Evolutionary conservation across 169 alveolate species (phyloP).

Genomic region (Plasmodium fragile): DNA sequence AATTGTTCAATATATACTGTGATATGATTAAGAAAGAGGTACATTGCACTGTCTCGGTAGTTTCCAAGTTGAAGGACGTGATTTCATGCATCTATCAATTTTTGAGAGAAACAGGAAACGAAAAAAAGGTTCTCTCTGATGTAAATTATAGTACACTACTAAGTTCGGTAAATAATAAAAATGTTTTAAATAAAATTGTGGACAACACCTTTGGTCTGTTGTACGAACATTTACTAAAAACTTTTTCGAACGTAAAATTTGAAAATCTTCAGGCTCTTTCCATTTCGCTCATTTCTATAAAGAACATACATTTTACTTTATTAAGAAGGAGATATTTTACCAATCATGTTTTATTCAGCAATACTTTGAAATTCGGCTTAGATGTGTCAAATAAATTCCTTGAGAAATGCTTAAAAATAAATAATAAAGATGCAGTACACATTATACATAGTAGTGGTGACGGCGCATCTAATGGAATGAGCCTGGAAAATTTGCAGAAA

Average conservation of each 20-base stretch:
- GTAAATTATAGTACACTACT: conserved; percentile 45
- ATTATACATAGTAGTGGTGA: conserved; percentile 5
- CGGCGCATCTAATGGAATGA: not conserved
- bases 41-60: conserved; percentile 14
- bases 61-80: conserved; percentile 35
- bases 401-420: conserved; percentile 22
- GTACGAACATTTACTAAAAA: conserved; percentile 54
- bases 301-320: conserved; percentile 34
- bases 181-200: conserved; percentile 38
- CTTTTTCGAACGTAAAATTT: conserved; percentile 40
- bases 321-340: conserved; percentile 34
- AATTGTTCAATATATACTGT: conserved; percentile 51
- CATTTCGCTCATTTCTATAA: conserved; percentile 66
- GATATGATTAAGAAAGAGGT: conserved; percentile 39
- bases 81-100: conserved; percentile 22
- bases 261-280: conserved; percentile 53
- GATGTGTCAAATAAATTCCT: conserved; percentile 27
- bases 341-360: conserved; percentile 19
- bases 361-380: conserved; percentile 39
- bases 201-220: conserved; percentile 39
- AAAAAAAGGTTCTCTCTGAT: conserved; percentile 28
- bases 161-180: conserved; percentile 57
- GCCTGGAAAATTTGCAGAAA: conserved; percentile 23
- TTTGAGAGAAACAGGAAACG: conserved; percentile 6
- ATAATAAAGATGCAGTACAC: conserved; percentile 34